Evolutionary conservation across 805 yeast species (phyloP).

Genomic region (Candida orba): DNA sequence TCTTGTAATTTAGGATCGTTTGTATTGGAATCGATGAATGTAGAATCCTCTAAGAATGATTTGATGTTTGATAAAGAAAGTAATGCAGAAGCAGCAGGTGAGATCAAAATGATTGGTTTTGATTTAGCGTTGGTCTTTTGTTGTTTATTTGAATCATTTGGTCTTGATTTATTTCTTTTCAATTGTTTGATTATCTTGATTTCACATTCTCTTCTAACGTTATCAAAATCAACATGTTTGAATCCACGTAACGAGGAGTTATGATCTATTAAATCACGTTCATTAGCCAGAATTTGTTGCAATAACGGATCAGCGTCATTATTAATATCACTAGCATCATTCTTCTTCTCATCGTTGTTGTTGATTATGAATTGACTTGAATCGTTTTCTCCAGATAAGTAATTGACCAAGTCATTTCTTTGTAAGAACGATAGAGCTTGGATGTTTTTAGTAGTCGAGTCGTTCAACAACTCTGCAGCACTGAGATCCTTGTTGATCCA

Average conservation of each 20-base stretch:
- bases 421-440: constrained; percentile 75
- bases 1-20: constrained; percentile 27
- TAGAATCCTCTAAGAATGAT: constrained; percentile 66
- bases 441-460: constrained; percentile 57
- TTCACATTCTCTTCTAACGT: constrained; percentile 60
- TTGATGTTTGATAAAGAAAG: constrained; percentile 59
- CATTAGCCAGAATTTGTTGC: constrained; percentile 27
- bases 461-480: constrained; percentile 74
- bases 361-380: constrained; percentile 44
- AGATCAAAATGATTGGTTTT: constrained; percentile 61
- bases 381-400: constrained; percentile 62
- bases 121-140: constrained; percentile 12
- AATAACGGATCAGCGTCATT: constrained; percentile 26
- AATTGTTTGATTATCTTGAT: constrained; percentile 39
- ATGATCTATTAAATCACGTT: constrained; percentile 48
- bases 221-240: constrained; percentile 60
- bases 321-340: constrained; percentile 1
- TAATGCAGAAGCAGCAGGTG: constrained; percentile 75
- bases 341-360: neutral
- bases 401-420: constrained; percentile 74
- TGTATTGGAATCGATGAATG: constrained; percentile 46
- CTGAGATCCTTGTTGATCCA: constrained; percentile 70
- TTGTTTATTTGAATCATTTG: constrained; percentile 7
- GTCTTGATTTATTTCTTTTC: constrained; percentile 16
- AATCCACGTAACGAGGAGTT: constrained; percentile 58